Evolutionary conservation across 2,329 filamentous ascomycete genomes (phyloP), one percentile per base, ranked within the genome.

Genomic region (Tolypocladium pustulatum): DNA sequence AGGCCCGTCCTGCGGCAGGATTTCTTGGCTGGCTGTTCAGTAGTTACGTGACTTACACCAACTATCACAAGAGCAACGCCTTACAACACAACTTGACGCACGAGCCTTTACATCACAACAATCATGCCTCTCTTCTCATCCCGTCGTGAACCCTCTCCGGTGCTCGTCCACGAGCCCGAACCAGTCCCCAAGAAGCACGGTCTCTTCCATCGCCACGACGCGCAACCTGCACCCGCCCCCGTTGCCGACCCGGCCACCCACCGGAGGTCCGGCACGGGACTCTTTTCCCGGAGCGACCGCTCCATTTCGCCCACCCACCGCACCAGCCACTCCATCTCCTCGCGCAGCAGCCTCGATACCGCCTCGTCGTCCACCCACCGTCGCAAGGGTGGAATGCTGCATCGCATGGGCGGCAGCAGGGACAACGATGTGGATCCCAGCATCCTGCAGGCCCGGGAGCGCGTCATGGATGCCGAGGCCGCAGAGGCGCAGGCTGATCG

Each of bases 401-500:
- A 76, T 52, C 72, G 71, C 56, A 75, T 79, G 59, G 75, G 77
- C 55, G 64, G 74, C 59, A 75, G 74, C 59, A 75, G 46, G 25
- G 7, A 73, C 61, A 65, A 72, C 54, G 74, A 79, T 53, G 77
- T 85, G 62, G 86, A 89, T 70, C 82, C 84, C 0, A 81, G 76
- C 62, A 88, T 89, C 66, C 65, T 80, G 1, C 76, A 80, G 27
- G 86, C 86, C 0, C 76, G 82, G 4, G 81, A 88, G 71, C 79
- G 81, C 38, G 81, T 89, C 25, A 74, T 84, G 64, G 72, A 73
- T 53, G 87, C 87, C 34, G 86, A 89, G 72, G 68, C 73, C 0
- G 84, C 85, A 0, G 86, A 89, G 72, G 72, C 75, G 8, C 84
- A 88, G 22, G 87, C 86, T 0, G 86, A 89, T 64, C 76, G 80